Conservation (phyloP, 345 rosid genomes). For the Eucalyptus decipiens region DNA sequence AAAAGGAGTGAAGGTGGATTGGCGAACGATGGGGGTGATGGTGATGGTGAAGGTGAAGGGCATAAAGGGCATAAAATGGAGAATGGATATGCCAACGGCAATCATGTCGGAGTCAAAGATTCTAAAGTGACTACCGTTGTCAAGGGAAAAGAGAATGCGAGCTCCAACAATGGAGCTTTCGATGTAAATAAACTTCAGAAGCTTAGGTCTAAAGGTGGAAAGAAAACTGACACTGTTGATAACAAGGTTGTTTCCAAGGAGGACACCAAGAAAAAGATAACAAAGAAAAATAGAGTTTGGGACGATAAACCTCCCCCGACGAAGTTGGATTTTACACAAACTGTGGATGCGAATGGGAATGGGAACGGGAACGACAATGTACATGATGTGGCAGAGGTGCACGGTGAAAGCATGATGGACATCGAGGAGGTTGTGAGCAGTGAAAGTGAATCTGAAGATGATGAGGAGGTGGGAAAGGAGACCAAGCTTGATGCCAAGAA, state of each 20-base stretch:
- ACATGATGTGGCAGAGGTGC: conserved; percentile 63
- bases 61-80: conserved; percentile 20
- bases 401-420: conserved; percentile 99
- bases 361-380: conserved; percentile 12
- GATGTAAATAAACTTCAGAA: conserved; percentile 92
- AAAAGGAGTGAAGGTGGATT: conserved; percentile 17
- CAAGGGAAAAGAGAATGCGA: conserved; percentile 75
- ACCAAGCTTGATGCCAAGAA: conserved; percentile 66
- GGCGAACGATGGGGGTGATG: conserved; percentile 48
- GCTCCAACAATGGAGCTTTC: conserved; percentile 59
- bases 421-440: conserved; percentile 79
- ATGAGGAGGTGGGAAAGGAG: conserved; percentile 45
- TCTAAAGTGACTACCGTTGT: conserved; percentile 32
- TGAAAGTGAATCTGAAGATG: conserved; percentile 80
- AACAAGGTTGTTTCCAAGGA: conserved; percentile 61
- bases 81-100: conserved; percentile 56
- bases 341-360: conserved; percentile 30
- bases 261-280: conserved; percentile 67
- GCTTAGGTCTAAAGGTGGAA: conserved; percentile 78
- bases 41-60: conserved; percentile 9
- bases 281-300: conserved; percentile 95
- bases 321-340: conserved; percentile 84
- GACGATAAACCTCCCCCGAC: conserved; percentile 61
- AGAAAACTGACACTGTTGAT: conserved; percentile 70
- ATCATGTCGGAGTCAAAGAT: conserved; percentile 18